Evolutionary conservation across 2,329 filamentous ascomycete genomes (phyloP).

Genomic region (Trichoderma hamatum): DNA sequence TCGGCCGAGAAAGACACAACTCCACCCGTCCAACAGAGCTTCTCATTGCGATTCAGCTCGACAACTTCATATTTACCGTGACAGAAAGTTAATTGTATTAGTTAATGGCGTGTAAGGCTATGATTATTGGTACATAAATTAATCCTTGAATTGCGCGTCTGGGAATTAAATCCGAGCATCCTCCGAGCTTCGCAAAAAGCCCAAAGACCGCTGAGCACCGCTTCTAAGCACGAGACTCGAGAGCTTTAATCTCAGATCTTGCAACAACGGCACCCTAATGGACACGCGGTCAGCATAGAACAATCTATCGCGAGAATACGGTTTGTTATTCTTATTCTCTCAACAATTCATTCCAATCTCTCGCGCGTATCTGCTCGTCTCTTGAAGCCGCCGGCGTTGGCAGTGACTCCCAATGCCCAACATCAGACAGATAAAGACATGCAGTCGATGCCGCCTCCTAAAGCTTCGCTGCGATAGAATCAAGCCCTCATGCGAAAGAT

Average conservation of each 20-base stretch:
- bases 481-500: conserved; percentile 4
- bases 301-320: background rate
- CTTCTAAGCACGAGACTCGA: background rate
- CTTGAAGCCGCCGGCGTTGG: background rate
- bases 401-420: conserved; percentile 1
- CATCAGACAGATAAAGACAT: conserved; percentile 1
- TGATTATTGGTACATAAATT: background rate
- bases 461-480: conserved; percentile 16
- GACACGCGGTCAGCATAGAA: background rate
- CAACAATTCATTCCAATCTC: background rate
- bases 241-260: background rate
- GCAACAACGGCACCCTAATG: background rate
- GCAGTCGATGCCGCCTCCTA: conserved; percentile 10
- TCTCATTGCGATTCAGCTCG: background rate
- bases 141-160: background rate
- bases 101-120: too few relatives aligned
- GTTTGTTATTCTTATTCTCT: background rate
- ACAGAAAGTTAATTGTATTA: background rate
- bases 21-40: background rate
- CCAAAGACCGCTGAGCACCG: background rate
- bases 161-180: background rate
- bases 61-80: background rate
- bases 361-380: background rate
- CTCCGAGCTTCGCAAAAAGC: background rate
- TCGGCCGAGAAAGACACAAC: background rate